Evolutionary conservation across 2,329 filamentous ascomycete species (phyloP).

Genomic region (Fusarium albosuccineum): DNA sequence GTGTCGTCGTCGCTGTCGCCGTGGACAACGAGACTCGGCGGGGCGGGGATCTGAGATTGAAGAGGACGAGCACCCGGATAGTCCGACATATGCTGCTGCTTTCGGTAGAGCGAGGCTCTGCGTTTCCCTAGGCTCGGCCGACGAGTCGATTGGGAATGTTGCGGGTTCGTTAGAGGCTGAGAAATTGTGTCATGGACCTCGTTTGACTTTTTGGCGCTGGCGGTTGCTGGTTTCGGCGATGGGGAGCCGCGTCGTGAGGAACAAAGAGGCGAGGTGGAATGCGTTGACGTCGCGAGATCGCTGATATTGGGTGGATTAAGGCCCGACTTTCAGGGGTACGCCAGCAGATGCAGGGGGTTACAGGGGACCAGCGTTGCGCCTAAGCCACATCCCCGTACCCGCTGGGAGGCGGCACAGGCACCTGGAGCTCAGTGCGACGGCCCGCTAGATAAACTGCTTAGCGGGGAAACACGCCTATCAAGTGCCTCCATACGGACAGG

Average conservation of each 20-base stretch:
- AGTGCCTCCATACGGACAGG: too few relatives aligned
- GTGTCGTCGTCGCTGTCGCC: constrained; percentile 38
- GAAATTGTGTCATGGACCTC: constrained; percentile 12
- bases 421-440: constrained; percentile 4
- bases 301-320: constrained; percentile 29
- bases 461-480: not conserved
- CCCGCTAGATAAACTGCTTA: not conserved
- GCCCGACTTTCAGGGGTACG: constrained; percentile 38
- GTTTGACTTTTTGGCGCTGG: constrained; percentile 16
- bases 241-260: constrained; percentile 20
- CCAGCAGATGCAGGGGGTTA: constrained; percentile 34
- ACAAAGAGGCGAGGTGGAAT: constrained; percentile 27
- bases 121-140: constrained; percentile 32
- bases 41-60: constrained; percentile 37
- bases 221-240: constrained; percentile 32
- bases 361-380: constrained; percentile 5
- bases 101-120: constrained; percentile 17
- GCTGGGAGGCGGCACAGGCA: constrained; percentile 1
- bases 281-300: constrained; percentile 35
- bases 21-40: constrained; percentile 45
- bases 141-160: constrained; percentile 8
- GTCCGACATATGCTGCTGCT: constrained; percentile 40
- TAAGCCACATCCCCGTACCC: constrained; percentile 38
- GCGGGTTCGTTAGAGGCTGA: constrained; percentile 8
- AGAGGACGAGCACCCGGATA: constrained; percentile 39